These are phyloP conservation scores for Globisporangium orthogonon DNA, from an alignment of 352 stramenopile species.

Conservation along the genomic window DNA sequence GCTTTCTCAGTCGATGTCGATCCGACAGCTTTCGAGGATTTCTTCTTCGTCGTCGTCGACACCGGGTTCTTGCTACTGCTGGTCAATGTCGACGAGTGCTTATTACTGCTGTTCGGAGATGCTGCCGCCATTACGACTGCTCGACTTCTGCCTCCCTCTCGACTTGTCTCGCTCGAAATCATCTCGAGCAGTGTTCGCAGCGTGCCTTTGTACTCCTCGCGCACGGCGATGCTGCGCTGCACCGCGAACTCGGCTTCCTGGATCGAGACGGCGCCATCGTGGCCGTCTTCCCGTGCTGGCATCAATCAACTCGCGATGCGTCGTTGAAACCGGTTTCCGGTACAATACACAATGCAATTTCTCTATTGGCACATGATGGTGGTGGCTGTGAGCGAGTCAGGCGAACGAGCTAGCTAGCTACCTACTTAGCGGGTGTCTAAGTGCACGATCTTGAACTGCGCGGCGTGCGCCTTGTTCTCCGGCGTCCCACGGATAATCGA, in stretches of 20 bases:
- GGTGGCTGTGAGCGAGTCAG: too few species aligned
- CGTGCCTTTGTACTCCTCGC: slow-evolving; percentile 35
- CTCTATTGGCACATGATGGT: neutral
- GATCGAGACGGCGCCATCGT: slow-evolving; percentile 1
- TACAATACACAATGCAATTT: too few species aligned
- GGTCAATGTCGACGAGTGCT: neutral
- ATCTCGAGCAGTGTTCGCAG: slow-evolving; percentile 2
- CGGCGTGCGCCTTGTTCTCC: slow-evolving; percentile 57
- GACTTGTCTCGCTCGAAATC: neutral
- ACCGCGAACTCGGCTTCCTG: slow-evolving; percentile 36
- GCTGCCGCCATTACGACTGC: too few species aligned
- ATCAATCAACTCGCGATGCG: neutral
- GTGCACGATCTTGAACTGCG: slow-evolving; percentile 52
- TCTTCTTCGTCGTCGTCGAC: neutral
- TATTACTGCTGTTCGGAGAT: neutral
- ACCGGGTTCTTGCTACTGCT: neutral
- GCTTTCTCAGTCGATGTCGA: neutral
- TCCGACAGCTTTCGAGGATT: neutral
- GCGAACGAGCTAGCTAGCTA: too few species aligned
- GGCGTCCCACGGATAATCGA: slow-evolving; percentile 47
- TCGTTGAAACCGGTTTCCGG: too few species aligned
- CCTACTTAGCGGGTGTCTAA: slow-evolving; percentile 20
- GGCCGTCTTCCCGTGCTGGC: neutral
- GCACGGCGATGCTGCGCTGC: slow-evolving; percentile 33
- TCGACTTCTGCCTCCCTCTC: neutral